phyloP scores from a whole-genome alignment of 169 alveolate genomes.

The Theileria equi region DNA sequence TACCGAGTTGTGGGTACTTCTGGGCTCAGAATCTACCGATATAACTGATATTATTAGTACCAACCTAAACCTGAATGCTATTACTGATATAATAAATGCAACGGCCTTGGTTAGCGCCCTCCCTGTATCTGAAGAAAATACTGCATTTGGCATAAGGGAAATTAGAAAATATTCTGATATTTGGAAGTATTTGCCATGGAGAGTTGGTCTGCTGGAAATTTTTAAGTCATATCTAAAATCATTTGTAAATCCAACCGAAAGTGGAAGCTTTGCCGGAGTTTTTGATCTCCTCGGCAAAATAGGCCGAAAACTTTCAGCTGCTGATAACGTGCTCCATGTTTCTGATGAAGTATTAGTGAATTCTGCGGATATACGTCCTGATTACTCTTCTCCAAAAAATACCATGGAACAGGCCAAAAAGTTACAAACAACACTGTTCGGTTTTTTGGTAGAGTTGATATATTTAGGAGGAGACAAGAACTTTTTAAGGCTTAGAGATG shows the following conservation, averaged over 20 bases:
- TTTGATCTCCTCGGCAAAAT: too few relatives aligned
- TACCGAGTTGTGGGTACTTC: constrained; percentile 37
- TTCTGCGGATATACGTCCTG: constrained; percentile 1
- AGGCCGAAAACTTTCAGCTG: too few relatives aligned
- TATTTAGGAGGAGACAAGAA: constrained; percentile 34
- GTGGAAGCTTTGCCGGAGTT: neutral
- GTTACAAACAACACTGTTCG: constrained; percentile 47
- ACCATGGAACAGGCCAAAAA: constrained; percentile 6
- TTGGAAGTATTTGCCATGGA: too few relatives aligned
- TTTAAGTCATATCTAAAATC: neutral
- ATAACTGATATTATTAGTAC: constrained; percentile 7
- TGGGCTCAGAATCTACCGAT: constrained; percentile 30
- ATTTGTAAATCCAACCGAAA: neutral
- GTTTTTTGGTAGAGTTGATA: constrained; percentile 37
- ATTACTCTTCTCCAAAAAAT: neutral
- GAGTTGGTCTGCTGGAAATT: neutral
- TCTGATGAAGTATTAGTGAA: neutral
- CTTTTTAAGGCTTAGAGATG: constrained; percentile 18
- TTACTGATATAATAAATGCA: constrained; percentile 21
- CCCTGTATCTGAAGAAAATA: neutral
- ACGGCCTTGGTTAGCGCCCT: constrained; percentile 8
- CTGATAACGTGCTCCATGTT: neutral
- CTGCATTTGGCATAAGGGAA: neutral
- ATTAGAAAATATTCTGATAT: too few relatives aligned
- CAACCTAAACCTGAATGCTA: constrained; percentile 17